Conservation (phyloP, 202 grass and related monocot genomes). For the Setaria viridis region DNA sequence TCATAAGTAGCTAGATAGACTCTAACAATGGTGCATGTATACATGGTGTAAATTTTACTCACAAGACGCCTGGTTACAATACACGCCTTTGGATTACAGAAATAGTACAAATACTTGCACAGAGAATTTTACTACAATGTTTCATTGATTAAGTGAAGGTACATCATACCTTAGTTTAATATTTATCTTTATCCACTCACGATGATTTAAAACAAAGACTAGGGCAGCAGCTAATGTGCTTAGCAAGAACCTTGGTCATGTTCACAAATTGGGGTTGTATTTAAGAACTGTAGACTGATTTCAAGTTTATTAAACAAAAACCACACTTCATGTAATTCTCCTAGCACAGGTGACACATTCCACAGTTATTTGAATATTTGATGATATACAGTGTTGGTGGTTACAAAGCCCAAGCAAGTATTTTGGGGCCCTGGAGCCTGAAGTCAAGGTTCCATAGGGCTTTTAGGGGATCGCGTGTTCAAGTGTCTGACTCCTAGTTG, state of each 20-base stretch:
- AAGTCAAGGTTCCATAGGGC: neutral
- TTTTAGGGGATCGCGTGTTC: neutral
- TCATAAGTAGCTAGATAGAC: slow-evolving; percentile 20
- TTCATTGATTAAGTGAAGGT: slow-evolving; percentile 13
- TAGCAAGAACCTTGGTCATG: slow-evolving; percentile 11
- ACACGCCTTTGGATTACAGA: neutral
- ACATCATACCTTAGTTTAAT: slow-evolving; percentile 6
- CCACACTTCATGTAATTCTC: neutral
- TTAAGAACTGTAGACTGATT: neutral
- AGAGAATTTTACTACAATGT: slow-evolving; percentile 3
- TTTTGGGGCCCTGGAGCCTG: neutral
- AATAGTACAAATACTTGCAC: slow-evolving; percentile 7
- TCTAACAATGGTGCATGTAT: neutral
- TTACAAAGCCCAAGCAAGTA: neutral
- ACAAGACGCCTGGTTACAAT: neutral
- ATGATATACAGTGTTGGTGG: neutral
- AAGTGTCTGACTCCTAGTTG: neutral
- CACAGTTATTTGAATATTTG: neutral
- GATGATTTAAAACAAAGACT: neutral
- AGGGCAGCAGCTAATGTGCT: neutral
- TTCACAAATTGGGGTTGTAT: slow-evolving; percentile 2
- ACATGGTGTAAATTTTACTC: slow-evolving; percentile 19
- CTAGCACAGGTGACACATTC: too few relatives aligned
- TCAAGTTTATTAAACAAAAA: slow-evolving; percentile 25
- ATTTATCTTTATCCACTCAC: neutral